Evolutionary conservation across 2,329 filamentous ascomycete species (phyloP).

Genomic region (Aspergillus pseudoterreus): DNA sequence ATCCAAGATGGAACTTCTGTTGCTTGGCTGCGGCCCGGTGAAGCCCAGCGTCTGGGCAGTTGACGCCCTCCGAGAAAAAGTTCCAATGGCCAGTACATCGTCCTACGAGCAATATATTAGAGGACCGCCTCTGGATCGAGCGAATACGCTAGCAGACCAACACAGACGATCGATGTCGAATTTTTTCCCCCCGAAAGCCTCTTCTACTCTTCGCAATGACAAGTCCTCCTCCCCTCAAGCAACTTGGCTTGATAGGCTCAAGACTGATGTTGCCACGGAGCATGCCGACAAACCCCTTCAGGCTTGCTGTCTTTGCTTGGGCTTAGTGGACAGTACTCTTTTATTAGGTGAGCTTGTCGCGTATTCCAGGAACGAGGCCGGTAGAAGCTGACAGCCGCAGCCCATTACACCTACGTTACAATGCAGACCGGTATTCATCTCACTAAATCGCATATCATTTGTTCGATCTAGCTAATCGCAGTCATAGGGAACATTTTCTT

Average conservation of each 20-base stretch:
- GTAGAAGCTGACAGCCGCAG: constrained; percentile 16
- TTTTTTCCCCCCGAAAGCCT: background rate
- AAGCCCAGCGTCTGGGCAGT: too few relatives aligned
- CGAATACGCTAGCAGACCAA: too few relatives aligned
- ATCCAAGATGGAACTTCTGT: too few relatives aligned
- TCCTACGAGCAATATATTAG: too few relatives aligned
- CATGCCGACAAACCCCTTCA: constrained; percentile 23
- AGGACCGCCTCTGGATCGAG: too few relatives aligned
- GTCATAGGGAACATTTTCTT: constrained; percentile 41
- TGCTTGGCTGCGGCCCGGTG: too few relatives aligned
- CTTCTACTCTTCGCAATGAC: background rate
- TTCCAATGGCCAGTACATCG: too few relatives aligned
- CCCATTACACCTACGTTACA: constrained; percentile 41
- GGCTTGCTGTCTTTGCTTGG: constrained; percentile 25
- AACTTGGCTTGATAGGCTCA: constrained; percentile 2
- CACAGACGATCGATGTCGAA: too few relatives aligned
- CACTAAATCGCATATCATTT: background rate
- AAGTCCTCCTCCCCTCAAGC: background rate
- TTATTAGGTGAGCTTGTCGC: constrained; percentile 20
- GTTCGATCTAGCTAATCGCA: background rate
- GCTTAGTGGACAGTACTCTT: constrained; percentile 27
- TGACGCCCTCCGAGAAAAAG: too few relatives aligned
- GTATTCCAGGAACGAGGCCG: background rate
- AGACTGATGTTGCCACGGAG: constrained; percentile 17
- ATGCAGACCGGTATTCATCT: background rate